Conservation (phyloP, 257 asterid genomes). For the Solanum phureja region DNA sequence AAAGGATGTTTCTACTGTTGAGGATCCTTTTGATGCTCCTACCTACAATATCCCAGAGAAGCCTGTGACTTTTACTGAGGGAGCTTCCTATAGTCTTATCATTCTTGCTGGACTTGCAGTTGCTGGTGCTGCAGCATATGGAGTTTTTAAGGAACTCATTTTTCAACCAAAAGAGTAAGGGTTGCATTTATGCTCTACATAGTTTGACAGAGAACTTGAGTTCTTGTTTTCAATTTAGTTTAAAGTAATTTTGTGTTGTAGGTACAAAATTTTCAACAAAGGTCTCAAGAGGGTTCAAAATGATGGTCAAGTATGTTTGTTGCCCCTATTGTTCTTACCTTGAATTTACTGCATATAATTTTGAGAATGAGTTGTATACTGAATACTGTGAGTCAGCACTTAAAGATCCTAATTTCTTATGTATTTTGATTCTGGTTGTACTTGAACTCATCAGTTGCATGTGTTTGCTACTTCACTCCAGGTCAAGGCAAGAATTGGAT, state of each 20-base stretch:
- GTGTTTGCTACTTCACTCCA: slow-evolving; percentile 16
- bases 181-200: neutral
- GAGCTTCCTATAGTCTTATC: slow-evolving; percentile 73
- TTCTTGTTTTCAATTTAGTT: neutral
- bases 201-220: neutral
- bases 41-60: slow-evolving; percentile 90
- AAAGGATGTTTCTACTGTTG: slow-evolving; percentile 60
- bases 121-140: slow-evolving; percentile 84
- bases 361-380: neutral
- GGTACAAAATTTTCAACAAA: slow-evolving; percentile 80
- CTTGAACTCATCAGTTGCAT: neutral
- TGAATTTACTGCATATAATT: neutral
- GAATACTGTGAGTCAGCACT: neutral
- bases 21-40: slow-evolving; percentile 89
- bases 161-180: slow-evolving; percentile 89
- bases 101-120: slow-evolving; percentile 91
- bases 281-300: slow-evolving; percentile 78
- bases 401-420: neutral
- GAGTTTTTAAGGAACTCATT: slow-evolving; percentile 78
- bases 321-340: neutral
- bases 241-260: slow-evolving; percentile 15
- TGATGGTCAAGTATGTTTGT: slow-evolving; percentile 61
- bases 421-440: neutral
- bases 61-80: slow-evolving; percentile 91
- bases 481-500: slow-evolving; percentile 78